phyloP scores from a whole-genome alignment of 768 basidiomycete species.

The Thelephora aurantiotincta region DNA sequence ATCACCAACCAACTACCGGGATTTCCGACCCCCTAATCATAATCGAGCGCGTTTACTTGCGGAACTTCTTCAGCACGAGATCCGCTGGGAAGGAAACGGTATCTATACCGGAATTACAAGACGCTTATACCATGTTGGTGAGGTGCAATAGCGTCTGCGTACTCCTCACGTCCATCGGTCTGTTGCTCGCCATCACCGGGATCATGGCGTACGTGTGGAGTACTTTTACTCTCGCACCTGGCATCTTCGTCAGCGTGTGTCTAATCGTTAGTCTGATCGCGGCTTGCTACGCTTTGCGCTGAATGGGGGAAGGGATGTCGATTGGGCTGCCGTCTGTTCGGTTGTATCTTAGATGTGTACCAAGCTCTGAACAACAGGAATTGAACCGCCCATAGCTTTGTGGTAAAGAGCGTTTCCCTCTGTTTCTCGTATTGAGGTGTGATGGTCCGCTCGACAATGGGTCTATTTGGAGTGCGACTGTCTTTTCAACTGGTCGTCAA shows the following conservation, averaged over 20 bases:
- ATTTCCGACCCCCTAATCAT: background rate
- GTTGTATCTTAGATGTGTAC: no score
- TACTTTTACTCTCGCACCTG: constrained; percentile 9
- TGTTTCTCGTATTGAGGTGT: no score
- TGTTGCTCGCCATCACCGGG: constrained; percentile 10
- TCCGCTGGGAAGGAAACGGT: no score
- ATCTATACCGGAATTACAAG: background rate
- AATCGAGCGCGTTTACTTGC: background rate
- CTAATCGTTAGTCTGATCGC: constrained; percentile 2
- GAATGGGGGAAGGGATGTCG: no score
- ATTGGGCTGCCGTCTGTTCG: no score
- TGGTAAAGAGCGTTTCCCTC: background rate
- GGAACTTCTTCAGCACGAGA: background rate
- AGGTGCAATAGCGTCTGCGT: constrained; percentile 11
- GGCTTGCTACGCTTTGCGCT: no score
- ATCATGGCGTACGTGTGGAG: constrained; percentile 13
- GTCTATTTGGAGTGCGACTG: no score
- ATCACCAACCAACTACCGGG: background rate
- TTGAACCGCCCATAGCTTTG: background rate
- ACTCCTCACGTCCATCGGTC: constrained; percentile 9
- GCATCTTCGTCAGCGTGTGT: constrained; percentile 13
- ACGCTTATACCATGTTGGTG: background rate
- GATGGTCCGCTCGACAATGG: no score
- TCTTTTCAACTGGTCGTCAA: no score
- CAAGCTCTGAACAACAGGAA: no score